Evolutionary conservation across 805 yeast species (phyloP), one percentile per base, ranked within the genome.

Genomic region (Candida saitoana): DNA sequence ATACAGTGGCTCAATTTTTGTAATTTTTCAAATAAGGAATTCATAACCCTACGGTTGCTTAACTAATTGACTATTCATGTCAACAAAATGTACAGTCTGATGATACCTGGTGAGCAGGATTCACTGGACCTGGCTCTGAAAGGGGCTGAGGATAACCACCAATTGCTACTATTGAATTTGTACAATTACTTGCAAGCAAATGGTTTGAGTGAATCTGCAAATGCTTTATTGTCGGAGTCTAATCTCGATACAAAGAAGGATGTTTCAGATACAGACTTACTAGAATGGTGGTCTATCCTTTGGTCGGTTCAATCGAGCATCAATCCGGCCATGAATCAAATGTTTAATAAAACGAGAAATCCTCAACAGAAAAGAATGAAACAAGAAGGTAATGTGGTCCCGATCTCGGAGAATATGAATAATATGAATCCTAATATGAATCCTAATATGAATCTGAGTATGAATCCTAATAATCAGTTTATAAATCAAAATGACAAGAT

Each of bases 261-360:
- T 16, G 9, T 11, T 7, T 64, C 67, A 3, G 77, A 74, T 16
- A 67, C 79, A 0, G 75, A 76, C 45, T 54, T 78, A 11, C 54
- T 73, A 37, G 81, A 78, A 47, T 78, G 83, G 83, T 78, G 81
- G 80, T 67, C 70, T 39, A 57, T 71, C 7, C 50, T 78, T 11
- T 72, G 78, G 74, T 62, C 74, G 12, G 43, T 73, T n/a, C 77
- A 75, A 47, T 62, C 71, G 7, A 70, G 65, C 39, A 67, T 76
- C 27, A 59, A 61, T 46, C 64, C 65, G 12, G 52, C 52, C 29
- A 42, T 63, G 42, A 59, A 59, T 37, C 65, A 59, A 37, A 25
- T 53, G 16, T 41, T 49, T 11, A 42, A 39, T 38, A 36, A 38
- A 18, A 27, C 22, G 15, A 32, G 27, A 41, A 32, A 25, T 38